Evolutionary conservation across 2,329 filamentous ascomycete genomes (phyloP), one percentile per base, ranked within the genome.

Genomic region (Aspergillus ibericus): DNA sequence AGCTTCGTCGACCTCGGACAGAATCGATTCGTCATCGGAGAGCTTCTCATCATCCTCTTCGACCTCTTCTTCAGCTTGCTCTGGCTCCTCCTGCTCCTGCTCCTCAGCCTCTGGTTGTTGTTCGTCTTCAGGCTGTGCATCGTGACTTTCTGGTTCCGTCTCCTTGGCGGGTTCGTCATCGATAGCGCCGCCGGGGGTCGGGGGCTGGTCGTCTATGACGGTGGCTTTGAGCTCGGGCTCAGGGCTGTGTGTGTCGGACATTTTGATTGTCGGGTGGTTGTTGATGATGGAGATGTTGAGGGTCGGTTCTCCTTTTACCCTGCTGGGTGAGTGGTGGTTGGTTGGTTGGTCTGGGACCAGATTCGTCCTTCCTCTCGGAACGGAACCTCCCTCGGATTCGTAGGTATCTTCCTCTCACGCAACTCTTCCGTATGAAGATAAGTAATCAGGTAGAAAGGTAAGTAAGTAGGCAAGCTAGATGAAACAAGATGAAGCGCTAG

Each of bases 1-100:
- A 40, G 82, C 82, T 68, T 88, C 86, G 65, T 88, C 85, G 53
- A 88, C 79, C 68, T 88, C 86, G 15, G 85, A 87, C 29, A 88
- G 78, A 9, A 81, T 80, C 3, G 85, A 88, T 63, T 88, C 86
- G 55, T 83, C 81, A 66, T 87, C 85, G 16, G 83, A 84, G 34
- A 83, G 71, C 32, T 68, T 66, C 16, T 68, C 65, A 18, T 69
- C 66, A 15, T 70, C 65, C 6, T 67, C 65, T 10, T 63, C 61
- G n/a, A 57, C 47, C 9, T 62, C 56, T 15, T 42, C 38, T 20
- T 42, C 38, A 20, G 10, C 38, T 22, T 22, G 49, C 3, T n/a
- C 32, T 38, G 16, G 9, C 25, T 36, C 7, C 38, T 25, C 16
- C 13, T 38, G 20, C 7, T 15, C 27, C 27, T 32, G 18, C n/a